Base-by-base conservation (phyloP, 345 rosid species). In the Durio zibethinus region DNA sequence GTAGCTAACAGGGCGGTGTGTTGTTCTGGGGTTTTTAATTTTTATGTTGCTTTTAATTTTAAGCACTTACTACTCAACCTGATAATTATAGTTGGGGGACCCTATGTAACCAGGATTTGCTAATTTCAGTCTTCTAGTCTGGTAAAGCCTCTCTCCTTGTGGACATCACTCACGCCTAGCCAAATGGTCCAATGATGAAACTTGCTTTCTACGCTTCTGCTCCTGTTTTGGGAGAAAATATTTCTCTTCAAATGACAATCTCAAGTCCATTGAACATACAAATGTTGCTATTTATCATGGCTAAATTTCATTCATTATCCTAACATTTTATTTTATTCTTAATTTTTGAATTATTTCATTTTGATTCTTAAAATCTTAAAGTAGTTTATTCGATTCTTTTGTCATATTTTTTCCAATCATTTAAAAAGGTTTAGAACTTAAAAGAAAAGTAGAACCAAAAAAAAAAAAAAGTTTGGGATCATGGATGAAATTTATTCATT, bases 41-140 rank as follows among this genome's bases (percentile, higher is more conserved):
- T 67, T 66, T 35, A 20, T 57, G 61, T 54, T 81, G 72, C 79
- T 69, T 80, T 79, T 12, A 72, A 66, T 75, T 61, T 71, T 50
- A n/a, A 36, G 73, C 61, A 50, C 64, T 14, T 8, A 20, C 36
- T 8, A 20, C 36, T 61, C 53, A 52, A 33, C 33, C 23, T 42
- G 40, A 47, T 48, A 50, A 74, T 79, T 33, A 71, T 74, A 69
- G 33, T 42, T 21, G 76, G 82, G 85, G 23, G 72, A 76, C 31
- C 83, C 40, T 33, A 40, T 62, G 77, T 75, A 54, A 47, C 35
- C 70, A 2, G 45, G 73, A 50, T 81, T 65, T 72, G 53, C 72
- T 53, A 57, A 42, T 61, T 77, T 59, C 76, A 45, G 33, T 14
- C 21, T 20, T 36, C 47, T 29, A 16, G 42, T 70, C 47, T 68